These are phyloP conservation scores for Yamadazyma endophytica DNA, from an alignment of 805 yeast species.

Conservation along the genomic window DNA sequence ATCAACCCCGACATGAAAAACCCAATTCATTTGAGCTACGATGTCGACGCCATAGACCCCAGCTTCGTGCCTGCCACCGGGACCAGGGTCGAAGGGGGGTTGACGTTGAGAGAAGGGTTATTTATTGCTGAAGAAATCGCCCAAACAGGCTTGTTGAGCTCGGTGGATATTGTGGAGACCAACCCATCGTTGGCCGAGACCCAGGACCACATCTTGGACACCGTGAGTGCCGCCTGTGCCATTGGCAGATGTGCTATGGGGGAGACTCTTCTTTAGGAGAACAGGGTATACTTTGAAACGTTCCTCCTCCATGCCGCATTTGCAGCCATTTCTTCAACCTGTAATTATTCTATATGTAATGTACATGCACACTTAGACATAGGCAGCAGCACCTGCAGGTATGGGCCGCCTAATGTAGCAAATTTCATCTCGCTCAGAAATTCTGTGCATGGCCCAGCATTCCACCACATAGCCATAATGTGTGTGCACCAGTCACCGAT, in stretches of 20 bases:
- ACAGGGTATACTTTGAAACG: too few relatives aligned
- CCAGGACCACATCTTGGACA: constrained; percentile 72
- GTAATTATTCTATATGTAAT: too few relatives aligned
- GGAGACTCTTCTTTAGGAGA: constrained; percentile 63
- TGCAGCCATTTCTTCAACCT: too few relatives aligned
- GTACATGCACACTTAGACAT: background rate
- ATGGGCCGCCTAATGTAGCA: background rate
- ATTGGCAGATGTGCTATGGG: constrained; percentile 93
- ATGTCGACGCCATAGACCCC: constrained; percentile 96
- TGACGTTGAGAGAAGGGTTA: constrained; percentile 90
- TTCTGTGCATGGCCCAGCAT: too few relatives aligned
- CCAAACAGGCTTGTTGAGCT: constrained; percentile 80
- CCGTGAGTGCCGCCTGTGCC: constrained; percentile 87
- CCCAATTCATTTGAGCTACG: constrained; percentile 90
- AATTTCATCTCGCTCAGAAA: too few relatives aligned
- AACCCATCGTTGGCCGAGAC: constrained; percentile 84
- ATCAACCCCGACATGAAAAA: constrained; percentile 62
- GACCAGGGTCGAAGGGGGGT: constrained; percentile 95
- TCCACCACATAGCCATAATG: too few relatives aligned
- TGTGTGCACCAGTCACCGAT: constrained; percentile 5
- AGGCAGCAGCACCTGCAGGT: background rate
- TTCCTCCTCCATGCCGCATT: too few relatives aligned
- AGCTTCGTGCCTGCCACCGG: constrained; percentile 95
- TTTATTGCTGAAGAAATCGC: constrained; percentile 90
- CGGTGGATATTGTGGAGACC: constrained; percentile 89